These are phyloP conservation scores for Nannochloris sp. DNA, from an alignment of 139 green algal species.

Conservation along the genomic window DNA sequence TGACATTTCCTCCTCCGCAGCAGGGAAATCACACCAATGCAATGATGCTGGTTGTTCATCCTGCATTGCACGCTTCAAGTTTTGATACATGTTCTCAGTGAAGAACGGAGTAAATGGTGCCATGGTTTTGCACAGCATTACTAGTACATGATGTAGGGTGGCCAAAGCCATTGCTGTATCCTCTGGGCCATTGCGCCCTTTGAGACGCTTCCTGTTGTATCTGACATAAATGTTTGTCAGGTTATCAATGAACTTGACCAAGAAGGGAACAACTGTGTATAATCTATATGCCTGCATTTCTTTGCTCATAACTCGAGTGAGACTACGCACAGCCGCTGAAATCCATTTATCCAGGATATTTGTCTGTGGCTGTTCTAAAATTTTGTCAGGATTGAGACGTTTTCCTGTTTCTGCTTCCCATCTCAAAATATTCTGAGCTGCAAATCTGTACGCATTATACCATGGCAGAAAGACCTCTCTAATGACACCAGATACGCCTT, in stretches of 20 bases:
- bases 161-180: conserved; percentile 62
- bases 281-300: conserved; percentile 98
- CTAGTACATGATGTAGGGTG: conserved; percentile 76
- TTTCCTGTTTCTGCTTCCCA: conserved; percentile 51
- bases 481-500: conserved; percentile 88
- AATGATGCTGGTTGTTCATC: conserved; percentile 48
- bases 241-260: conserved; percentile 91
- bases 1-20: background rate
- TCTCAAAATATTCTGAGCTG: conserved; percentile 80
- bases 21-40: conserved; percentile 82
- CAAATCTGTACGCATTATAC: conserved; percentile 97
- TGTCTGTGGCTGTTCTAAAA: conserved; percentile 19
- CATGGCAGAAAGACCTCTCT: conserved; percentile 98
- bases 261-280: conserved; percentile 90
- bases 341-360: conserved; percentile 94
- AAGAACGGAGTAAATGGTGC: conserved; percentile 98
- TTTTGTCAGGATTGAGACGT: conserved; percentile 43
- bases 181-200: conserved; percentile 50
- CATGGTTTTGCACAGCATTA: conserved; percentile 89
- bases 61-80: conserved; percentile 63
- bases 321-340: conserved; percentile 52
- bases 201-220: conserved; percentile 93
- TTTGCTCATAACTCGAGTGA: conserved; percentile 67
- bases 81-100: conserved; percentile 96
- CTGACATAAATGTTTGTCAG: conserved; percentile 99